Conservation (phyloP, 2,329 filamentous ascomycete species). For the Fusarium lateritium region DNA sequence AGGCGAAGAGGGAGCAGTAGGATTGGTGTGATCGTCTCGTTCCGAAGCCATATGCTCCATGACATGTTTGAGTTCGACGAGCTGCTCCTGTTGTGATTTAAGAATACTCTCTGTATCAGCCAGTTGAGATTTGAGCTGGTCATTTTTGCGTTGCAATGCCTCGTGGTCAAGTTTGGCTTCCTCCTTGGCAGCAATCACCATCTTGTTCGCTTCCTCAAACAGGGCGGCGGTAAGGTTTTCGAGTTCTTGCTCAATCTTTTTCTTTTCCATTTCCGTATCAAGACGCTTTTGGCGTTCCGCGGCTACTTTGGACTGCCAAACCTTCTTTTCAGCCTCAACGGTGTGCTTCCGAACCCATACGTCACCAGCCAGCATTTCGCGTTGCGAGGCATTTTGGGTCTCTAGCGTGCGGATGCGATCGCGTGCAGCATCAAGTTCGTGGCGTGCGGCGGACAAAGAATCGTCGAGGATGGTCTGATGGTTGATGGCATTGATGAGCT, state of each 20-base stretch:
- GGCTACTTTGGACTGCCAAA: conserved; percentile 69
- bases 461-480: conserved; percentile 95
- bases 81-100: conserved; percentile 91
- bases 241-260: conserved; percentile 90
- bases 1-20: conserved; percentile 87
- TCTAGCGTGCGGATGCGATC: conserved; percentile 80
- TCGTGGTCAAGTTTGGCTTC: conserved; percentile 90
- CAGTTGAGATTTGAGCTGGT: conserved; percentile 87
- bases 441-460: conserved; percentile 82
- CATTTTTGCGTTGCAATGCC: conserved; percentile 84
- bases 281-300: conserved; percentile 77
- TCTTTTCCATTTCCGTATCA: conserved; percentile 83
- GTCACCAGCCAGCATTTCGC: conserved; percentile 80
- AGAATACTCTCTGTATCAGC: conserved; percentile 89
- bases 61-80: conserved; percentile 90
- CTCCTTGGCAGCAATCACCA: conserved; percentile 91
- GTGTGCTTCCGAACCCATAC: conserved; percentile 82
- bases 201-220: conserved; percentile 99
- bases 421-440: conserved; percentile 83
- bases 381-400: conserved; percentile 73
- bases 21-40: conserved; percentile 78
- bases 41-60: conserved; percentile 88
- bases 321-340: conserved; percentile 79
- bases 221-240: conserved; percentile 91
- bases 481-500: conserved; percentile 97